A percentile compares a stretch with the other conserved stretches of the same genome.
phyloP scores from a whole-genome alignment of 139 green algal genomes.

The Spirogloea muscicola region DNA sequence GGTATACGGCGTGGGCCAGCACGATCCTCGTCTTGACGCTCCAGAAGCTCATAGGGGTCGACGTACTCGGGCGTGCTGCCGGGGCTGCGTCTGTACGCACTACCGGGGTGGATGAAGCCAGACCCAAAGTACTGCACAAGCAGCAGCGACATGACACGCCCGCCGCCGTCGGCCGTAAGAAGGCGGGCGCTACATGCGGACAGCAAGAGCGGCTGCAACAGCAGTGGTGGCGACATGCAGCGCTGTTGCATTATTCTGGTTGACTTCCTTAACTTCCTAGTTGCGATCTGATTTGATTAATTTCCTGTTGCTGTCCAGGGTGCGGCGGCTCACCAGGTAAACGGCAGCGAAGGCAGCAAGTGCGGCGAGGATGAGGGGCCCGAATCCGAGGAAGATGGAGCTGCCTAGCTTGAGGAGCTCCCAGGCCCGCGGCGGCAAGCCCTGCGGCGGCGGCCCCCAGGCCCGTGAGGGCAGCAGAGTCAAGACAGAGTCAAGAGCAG shows the following conservation, averaged over 20 bases:
- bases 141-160: not conserved
- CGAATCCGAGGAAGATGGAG: not conserved
- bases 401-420: conserved; percentile 11
- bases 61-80: conserved; percentile 2
- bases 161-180: not conserved
- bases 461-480: too few species aligned
- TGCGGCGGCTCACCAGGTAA: conserved; percentile 11
- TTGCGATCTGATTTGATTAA: too few species aligned
- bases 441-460: too few species aligned
- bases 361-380: not conserved
- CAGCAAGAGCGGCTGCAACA: too few species aligned
- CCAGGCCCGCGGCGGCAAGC: conserved; percentile 14
- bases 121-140: conserved; percentile 15
- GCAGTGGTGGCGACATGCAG: too few species aligned
- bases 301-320: too few species aligned
- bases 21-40: conserved; percentile 10
- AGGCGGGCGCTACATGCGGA: not conserved
- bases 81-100: not conserved
- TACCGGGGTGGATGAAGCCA: conserved; percentile 6
- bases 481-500: too few species aligned
- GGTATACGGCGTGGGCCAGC: not conserved
- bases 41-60: conserved; percentile 13
- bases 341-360: not conserved
- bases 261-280: too few species aligned
- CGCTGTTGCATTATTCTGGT: too few species aligned